These are phyloP conservation scores for Pilasporangium apinafurcum DNA, from an alignment of 352 stramenopile species.

Conservation along the genomic window DNA sequence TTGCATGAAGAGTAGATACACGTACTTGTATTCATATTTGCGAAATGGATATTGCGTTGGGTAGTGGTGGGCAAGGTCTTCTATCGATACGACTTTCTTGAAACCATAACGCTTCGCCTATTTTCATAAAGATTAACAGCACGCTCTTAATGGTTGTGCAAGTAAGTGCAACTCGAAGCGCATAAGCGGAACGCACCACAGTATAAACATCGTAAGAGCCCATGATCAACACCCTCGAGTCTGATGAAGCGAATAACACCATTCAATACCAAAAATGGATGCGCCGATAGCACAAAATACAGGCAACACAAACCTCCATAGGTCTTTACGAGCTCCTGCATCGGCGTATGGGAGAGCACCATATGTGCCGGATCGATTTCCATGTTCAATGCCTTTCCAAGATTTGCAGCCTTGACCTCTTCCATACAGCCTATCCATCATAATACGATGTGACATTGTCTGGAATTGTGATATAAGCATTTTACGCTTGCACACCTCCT, in stretches of 20 bases:
- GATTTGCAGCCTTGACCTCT: slow-evolving; percentile 66
- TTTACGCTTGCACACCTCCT: slow-evolving; percentile 24
- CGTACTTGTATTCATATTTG: slow-evolving; percentile 57
- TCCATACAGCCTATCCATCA: slow-evolving; percentile 64
- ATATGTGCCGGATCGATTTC: slow-evolving; percentile 69
- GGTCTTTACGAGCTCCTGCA: slow-evolving; percentile 62
- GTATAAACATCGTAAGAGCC: slow-evolving; percentile 77
- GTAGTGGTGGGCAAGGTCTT: slow-evolving; percentile 62
- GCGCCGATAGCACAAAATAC: background rate
- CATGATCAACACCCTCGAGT: slow-evolving; percentile 83
- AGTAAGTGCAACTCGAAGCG: background rate
- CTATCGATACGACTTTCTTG: slow-evolving; percentile 67
- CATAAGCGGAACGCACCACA: slow-evolving; percentile 30
- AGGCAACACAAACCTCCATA: slow-evolving; percentile 35
- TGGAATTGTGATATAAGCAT: slow-evolving; percentile 1
- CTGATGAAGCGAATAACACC: slow-evolving; percentile 7
- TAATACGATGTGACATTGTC: too few species aligned
- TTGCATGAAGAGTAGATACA: background rate
- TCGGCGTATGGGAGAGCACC: slow-evolving; percentile 87
- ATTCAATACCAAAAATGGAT: background rate
- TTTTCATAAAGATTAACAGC: background rate
- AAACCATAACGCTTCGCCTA: slow-evolving; percentile 75
- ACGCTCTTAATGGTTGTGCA: background rate
- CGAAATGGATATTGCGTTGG: slow-evolving; percentile 81
- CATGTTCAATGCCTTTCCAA: slow-evolving; percentile 55